Conservation (phyloP, 306 rosid species). For the Prunus mongolica region DNA sequence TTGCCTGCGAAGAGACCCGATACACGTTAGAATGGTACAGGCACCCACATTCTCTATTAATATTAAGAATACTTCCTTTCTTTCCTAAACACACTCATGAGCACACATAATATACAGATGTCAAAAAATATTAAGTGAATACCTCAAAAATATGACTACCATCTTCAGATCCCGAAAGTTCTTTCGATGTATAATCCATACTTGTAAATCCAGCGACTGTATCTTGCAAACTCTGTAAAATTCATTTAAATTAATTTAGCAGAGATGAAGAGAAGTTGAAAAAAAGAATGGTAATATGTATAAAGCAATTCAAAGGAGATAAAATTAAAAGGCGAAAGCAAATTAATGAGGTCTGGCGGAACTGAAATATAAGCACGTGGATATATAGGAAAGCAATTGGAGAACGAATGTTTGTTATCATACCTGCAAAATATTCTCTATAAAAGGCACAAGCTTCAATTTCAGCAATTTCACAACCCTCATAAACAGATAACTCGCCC, state of each 20-base stretch:
- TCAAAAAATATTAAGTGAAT: neutral
- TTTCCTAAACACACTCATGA: neutral
- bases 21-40: slow-evolving; percentile 22
- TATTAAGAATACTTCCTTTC: slow-evolving; percentile 7
- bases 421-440: slow-evolving; percentile 92
- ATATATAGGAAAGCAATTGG: neutral
- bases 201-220: slow-evolving; percentile 66
- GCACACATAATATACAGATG: neutral
- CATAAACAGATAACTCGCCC: slow-evolving; percentile 95
- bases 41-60: slow-evolving; percentile 13
- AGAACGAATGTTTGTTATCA: slow-evolving; percentile 9
- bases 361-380: neutral
- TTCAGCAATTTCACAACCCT: slow-evolving; percentile 86
- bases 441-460: slow-evolving; percentile 82
- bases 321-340: slow-evolving; percentile 3
- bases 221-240: slow-evolving; percentile 71
- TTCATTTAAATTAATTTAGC: slow-evolving; percentile 14
- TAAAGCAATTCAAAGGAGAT: slow-evolving; percentile 6
- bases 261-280: neutral
- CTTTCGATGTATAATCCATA: slow-evolving; percentile 52
- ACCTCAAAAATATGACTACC: slow-evolving; percentile 99
- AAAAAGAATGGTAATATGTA: slow-evolving; percentile 8
- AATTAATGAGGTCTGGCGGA: neutral
- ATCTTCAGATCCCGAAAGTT: slow-evolving; percentile 74
- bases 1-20: slow-evolving; percentile 61